Evolutionary conservation across 495 filamentous ascomycete genomes (phyloP).

Genomic region (Hypomontagnella submonticulosa): DNA sequence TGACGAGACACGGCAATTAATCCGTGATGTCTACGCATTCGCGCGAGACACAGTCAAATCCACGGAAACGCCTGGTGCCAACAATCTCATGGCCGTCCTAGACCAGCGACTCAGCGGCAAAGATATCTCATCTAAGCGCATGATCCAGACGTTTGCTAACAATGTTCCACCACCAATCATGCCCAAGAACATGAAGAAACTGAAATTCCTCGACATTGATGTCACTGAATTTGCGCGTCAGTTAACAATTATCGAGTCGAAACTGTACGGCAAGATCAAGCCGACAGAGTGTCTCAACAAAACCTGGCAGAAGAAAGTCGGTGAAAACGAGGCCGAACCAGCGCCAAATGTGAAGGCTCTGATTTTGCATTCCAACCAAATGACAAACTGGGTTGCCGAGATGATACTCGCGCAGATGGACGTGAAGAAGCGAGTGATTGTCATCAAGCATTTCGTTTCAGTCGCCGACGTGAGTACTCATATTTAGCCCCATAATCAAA

Average conservation of each 20-base stretch:
- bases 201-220: constrained; percentile 98
- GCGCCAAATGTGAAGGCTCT: constrained; percentile 94
- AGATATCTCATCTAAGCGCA: constrained; percentile 83
- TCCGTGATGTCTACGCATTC: constrained; percentile 88
- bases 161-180: constrained; percentile 88
- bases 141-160: constrained; percentile 84
- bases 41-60: constrained; percentile 91
- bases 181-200: constrained; percentile 99
- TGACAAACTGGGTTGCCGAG: constrained; percentile 99
- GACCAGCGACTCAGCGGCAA: constrained; percentile 89
- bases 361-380: constrained; percentile 96
- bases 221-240: constrained; percentile 95
- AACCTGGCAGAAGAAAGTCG: constrained; percentile 96
- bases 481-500: constrained; percentile 3
- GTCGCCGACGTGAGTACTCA: constrained; percentile 83
- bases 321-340: constrained; percentile 83
- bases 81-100: constrained; percentile 80
- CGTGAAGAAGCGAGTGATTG: constrained; percentile 93
- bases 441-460: constrained; percentile 97
- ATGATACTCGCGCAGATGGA: constrained; percentile 96
- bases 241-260: constrained; percentile 95
- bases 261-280: constrained; percentile 93
- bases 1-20: constrained; percentile 82
- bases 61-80: constrained; percentile 88
- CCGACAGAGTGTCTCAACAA: constrained; percentile 97